A percentile compares a stretch with the other conserved stretches of the same genome.
Evolutionary conservation across 2,329 filamentous ascomycete species (phyloP).

Genomic region (Dichotomopilus funicola): DNA sequence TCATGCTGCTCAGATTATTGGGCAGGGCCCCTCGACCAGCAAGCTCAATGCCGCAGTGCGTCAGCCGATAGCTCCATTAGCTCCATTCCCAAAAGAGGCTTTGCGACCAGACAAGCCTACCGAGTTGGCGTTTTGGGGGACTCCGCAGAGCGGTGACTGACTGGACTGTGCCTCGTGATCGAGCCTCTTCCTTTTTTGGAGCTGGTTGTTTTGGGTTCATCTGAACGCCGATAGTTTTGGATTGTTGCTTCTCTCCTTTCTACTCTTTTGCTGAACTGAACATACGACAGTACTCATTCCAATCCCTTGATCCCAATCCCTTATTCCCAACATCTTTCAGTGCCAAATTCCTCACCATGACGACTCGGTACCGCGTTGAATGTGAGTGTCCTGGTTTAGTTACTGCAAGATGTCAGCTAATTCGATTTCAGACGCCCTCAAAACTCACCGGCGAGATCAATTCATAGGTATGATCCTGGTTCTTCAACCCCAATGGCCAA

Average conservation of each 20-base stretch:
- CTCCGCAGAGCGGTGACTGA: slow-evolving; percentile 10
- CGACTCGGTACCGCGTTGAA: slow-evolving; percentile 63
- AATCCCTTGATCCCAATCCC: background rate
- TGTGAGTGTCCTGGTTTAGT: slow-evolving; percentile 46
- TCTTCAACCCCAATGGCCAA: background rate
- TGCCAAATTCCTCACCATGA: slow-evolving; percentile 38
- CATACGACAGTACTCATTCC: too few species aligned
- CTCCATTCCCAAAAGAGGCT: slow-evolving; percentile 6
- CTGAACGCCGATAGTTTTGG: background rate
- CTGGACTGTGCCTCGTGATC: slow-evolving; percentile 1
- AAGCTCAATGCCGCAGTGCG: background rate
- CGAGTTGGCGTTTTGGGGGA: background rate
- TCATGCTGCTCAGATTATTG: slow-evolving; percentile 19
- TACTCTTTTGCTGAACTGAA: background rate
- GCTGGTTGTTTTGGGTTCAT: background rate
- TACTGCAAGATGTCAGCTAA: slow-evolving; percentile 2
- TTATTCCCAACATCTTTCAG: background rate
- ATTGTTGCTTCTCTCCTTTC: background rate
- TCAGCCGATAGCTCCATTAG: slow-evolving; percentile 6
- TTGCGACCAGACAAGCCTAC: too few species aligned
- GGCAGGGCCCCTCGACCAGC: slow-evolving; percentile 8
- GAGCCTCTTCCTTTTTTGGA: background rate
- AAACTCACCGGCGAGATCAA: slow-evolving; percentile 88
- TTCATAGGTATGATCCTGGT: slow-evolving; percentile 52
- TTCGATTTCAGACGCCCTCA: slow-evolving; percentile 47